Conservation (phyloP, 2,329 filamentous ascomycete species). For the Juglanconis juglandina region DNA sequence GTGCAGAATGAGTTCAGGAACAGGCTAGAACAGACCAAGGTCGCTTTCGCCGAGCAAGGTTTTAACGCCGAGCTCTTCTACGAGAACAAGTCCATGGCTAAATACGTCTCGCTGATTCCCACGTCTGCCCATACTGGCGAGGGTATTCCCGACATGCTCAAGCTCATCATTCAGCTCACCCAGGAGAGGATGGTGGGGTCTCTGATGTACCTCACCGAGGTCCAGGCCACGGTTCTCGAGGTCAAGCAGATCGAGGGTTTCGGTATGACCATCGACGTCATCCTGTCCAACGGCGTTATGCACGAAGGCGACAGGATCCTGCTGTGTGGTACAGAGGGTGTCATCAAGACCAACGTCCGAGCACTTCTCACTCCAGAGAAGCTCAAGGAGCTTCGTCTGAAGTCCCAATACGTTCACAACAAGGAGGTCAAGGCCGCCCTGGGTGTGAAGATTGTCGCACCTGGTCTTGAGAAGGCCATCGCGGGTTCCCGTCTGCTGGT, state of each 20-base stretch:
- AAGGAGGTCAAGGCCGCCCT: constrained; percentile 98
- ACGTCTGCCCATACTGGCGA: constrained; percentile 98
- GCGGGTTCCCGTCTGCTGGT: constrained; percentile 93
- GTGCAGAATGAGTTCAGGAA: constrained; percentile 94
- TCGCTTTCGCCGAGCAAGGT: constrained; percentile 91
- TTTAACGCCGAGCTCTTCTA: constrained; percentile 98
- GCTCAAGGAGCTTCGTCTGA: constrained; percentile 89
- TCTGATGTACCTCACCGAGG: constrained; percentile 97
- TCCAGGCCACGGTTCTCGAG: constrained; percentile 95
- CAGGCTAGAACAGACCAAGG: constrained; percentile 83
- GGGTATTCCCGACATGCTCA: constrained; percentile 98
- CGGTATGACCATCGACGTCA: constrained; percentile 96
- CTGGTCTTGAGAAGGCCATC: constrained; percentile 92
- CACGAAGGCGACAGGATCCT: constrained; percentile 93
- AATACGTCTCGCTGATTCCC: constrained; percentile 90
- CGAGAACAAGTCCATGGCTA: constrained; percentile 96
- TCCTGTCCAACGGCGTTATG: constrained; percentile 92
- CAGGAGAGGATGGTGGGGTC: constrained; percentile 97
- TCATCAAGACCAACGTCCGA: constrained; percentile 92
- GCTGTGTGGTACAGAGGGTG: constrained; percentile 92
- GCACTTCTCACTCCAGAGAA: constrained; percentile 90
- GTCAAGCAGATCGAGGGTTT: constrained; percentile 99
- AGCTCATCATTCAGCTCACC: constrained; percentile 85
- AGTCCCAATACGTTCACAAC: constrained; percentile 96
- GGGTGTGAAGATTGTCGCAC: constrained; percentile 97